Percentiles rank a stretch among this genome's conserved stretches.
phyloP scores from a whole-genome alignment of 2,329 filamentous ascomycete species.

The Diaporthe destruens region DNA sequence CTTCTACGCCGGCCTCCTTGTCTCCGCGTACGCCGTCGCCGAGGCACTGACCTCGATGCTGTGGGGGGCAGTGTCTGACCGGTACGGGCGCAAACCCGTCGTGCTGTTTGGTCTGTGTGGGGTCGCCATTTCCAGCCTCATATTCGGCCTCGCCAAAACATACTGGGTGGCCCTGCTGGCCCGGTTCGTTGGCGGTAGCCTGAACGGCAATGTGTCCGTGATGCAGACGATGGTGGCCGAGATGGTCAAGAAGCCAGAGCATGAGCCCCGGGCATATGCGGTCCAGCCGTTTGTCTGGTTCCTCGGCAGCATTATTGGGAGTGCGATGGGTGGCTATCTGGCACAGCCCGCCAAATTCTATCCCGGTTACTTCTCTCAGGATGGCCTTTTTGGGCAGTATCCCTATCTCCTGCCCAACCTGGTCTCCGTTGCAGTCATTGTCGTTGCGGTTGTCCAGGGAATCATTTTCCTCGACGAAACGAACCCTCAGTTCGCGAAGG shows the following conservation, averaged over 20 bases:
- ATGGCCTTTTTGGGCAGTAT: constrained; percentile 67
- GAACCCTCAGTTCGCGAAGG: constrained; percentile 47
- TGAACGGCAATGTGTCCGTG: constrained; percentile 57
- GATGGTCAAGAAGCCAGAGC: constrained; percentile 57
- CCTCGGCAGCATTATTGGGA: constrained; percentile 40
- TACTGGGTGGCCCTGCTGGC: constrained; percentile 59
- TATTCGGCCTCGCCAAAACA: constrained; percentile 55
- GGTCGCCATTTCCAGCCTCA: constrained; percentile 54
- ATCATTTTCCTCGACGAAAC: constrained; percentile 70
- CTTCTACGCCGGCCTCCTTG: constrained; percentile 64
- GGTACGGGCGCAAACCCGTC: constrained; percentile 52
- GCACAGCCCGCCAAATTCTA: constrained; percentile 42
- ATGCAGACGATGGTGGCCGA: constrained; percentile 59
- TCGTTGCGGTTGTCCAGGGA: constrained; percentile 74
- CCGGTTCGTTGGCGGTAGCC: constrained; percentile 54
- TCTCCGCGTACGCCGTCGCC: constrained; percentile 58
- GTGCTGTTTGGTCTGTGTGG: constrained; percentile 50
- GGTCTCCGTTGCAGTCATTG: constrained; percentile 73
- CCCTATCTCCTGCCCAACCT: constrained; percentile 72
- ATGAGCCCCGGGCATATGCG: constrained; percentile 50
- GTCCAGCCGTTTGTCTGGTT: constrained; percentile 42
- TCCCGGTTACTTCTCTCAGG: constrained; percentile 51
- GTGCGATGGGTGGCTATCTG: constrained; percentile 41
- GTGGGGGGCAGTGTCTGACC: constrained; percentile 58
- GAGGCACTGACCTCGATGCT: constrained; percentile 58